Evolutionary conservation across 495 filamentous ascomycete genomes (phyloP).

Genomic region (Aspergillus nidulans): DNA sequence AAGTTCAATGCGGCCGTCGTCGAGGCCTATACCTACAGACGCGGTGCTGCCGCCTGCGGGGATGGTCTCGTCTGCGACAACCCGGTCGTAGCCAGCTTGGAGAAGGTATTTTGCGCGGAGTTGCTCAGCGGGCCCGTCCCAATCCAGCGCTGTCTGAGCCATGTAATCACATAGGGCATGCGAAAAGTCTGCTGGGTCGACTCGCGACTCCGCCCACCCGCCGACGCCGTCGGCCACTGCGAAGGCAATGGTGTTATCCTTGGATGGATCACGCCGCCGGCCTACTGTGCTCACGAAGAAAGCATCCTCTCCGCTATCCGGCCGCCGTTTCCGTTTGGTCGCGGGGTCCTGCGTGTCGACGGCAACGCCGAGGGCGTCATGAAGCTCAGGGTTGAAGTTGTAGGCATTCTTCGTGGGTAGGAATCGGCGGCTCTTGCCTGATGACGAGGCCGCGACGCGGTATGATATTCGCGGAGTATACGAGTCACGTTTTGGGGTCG

Average conservation of each 20-base stretch:
- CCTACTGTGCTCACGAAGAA: conserved; percentile 84
- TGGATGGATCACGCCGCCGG: conserved; percentile 40
- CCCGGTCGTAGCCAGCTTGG: conserved; percentile 73
- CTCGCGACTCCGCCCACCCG: conserved; percentile 84
- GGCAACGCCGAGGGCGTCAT: conserved; percentile 49
- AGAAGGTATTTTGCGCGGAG: conserved; percentile 69
- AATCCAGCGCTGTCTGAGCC: conserved; percentile 63
- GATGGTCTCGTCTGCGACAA: conserved; percentile 68
- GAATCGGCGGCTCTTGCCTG: conserved; percentile 73
- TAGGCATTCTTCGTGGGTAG: conserved; percentile 66
- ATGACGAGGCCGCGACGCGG: conserved; percentile 53
- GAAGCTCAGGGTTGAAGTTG: conserved; percentile 64
- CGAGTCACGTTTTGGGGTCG: conserved; percentile 19
- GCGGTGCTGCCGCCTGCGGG: conserved; percentile 86
- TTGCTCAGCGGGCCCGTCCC: conserved; percentile 32
- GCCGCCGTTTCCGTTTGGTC: conserved; percentile 42
- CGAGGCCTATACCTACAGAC: conserved; percentile 67
- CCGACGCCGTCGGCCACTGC: conserved; percentile 94
- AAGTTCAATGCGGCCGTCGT: conserved; percentile 70
- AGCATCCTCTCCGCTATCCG: conserved; percentile 86
- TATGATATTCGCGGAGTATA: conserved; percentile 37
- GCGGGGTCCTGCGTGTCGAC: conserved; percentile 36
- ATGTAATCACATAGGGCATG: conserved; percentile 93
- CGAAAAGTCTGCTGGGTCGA: conserved; percentile 93
- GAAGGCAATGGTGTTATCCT: conserved; percentile 52